Evolutionary conservation across 192 early-diverging fungal genomes (phyloP).

Genomic region (Mortierella hygrophila): DNA sequence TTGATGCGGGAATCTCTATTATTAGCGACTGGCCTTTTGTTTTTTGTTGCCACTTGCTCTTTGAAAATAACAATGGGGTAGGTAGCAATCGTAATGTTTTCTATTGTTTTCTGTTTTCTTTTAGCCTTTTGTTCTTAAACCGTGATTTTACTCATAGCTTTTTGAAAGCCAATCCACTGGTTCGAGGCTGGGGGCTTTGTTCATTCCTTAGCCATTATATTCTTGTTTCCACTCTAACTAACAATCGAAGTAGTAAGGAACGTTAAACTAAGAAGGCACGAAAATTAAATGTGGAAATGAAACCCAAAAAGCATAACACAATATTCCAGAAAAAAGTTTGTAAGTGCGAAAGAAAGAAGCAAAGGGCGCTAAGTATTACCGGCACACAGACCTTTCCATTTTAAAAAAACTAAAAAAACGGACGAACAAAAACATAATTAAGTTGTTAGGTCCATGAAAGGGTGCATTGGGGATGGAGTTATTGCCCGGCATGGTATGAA

Average conservation of each 20-base stretch:
- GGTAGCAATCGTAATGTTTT: neutral
- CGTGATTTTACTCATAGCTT: neutral
- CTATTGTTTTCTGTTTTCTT: neutral
- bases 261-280: neutral
- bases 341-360: neutral
- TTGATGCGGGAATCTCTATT: neutral
- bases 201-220: neutral
- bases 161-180: neutral
- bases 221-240: neutral
- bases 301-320: neutral
- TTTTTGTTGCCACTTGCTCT: neutral
- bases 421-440: neutral
- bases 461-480: neutral
- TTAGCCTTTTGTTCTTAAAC: neutral
- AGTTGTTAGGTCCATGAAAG: neutral
- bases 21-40: neutral
- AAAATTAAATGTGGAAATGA: neutral
- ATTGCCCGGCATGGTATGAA: neutral
- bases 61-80: neutral
- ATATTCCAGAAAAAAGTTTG: neutral
- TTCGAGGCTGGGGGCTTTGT: neutral
- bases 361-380: neutral
- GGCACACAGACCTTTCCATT: neutral
- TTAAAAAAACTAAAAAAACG: neutral
- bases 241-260: neutral